phyloP scores from a whole-genome alignment of 2,329 filamentous ascomycete species.

The Sporothrix dimorphospora region DNA sequence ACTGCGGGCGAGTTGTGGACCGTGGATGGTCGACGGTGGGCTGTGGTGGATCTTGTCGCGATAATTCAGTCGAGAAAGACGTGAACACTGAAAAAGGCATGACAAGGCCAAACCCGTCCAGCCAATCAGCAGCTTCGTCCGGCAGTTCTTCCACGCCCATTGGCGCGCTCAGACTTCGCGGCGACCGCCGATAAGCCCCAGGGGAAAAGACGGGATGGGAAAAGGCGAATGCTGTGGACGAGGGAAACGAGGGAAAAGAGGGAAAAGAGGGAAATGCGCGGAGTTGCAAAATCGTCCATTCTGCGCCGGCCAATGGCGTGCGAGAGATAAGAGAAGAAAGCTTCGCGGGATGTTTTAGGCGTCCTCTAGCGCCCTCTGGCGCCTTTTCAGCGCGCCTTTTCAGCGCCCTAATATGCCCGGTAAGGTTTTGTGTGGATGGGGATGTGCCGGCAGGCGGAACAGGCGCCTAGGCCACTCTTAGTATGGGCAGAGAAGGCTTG shows the following conservation, averaged over 20 bases:
- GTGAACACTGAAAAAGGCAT: too few species aligned
- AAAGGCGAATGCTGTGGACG: neutral
- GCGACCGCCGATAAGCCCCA: neutral
- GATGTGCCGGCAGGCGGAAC: neutral
- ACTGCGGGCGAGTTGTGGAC: neutral
- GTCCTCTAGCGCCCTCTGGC: neutral
- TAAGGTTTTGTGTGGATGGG: conserved; percentile 2
- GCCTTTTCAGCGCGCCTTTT: neutral
- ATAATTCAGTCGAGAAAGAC: neutral
- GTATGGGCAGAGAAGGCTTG: neutral
- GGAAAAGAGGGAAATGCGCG: neutral
- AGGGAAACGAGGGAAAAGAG: neutral
- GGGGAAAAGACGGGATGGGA: neutral
- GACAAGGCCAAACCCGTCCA: neutral
- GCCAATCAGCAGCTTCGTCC: neutral
- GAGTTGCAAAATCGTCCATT: conserved; percentile 2
- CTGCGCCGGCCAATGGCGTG: neutral
- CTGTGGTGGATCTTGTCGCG: conserved; percentile 2
- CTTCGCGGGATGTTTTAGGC: neutral
- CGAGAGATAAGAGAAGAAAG: conserved; percentile 6
- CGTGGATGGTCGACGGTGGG: neutral
- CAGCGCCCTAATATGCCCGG: neutral
- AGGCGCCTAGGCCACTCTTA: neutral
- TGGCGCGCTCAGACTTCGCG: neutral
- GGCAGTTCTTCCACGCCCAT: neutral